Conservation (phyloP, 257 asterid genomes). For the Lycium ferocissimum region DNA sequence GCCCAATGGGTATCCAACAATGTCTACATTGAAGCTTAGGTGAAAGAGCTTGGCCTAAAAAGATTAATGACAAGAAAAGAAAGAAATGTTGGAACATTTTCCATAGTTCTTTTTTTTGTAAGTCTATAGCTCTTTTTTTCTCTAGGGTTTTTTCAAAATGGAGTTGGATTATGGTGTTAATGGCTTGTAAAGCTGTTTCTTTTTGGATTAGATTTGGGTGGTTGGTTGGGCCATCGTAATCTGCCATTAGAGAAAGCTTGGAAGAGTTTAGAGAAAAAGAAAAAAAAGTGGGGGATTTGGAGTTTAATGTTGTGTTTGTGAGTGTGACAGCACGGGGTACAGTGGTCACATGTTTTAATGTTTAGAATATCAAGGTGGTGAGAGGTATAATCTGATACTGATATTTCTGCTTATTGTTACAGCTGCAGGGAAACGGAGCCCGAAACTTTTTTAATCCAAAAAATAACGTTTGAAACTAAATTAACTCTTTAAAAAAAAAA, state of each 20-base stretch:
- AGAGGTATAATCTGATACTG: neutral
- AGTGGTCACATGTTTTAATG: neutral
- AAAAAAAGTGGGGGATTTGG: neutral
- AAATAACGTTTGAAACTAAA: no score
- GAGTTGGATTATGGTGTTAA: constrained; percentile 93
- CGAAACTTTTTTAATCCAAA: no score
- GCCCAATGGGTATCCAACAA: constrained; percentile 93
- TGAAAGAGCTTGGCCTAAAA: constrained; percentile 63
- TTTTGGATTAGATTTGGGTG: constrained; percentile 52
- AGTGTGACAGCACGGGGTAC: no score
- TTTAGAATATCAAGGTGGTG: neutral
- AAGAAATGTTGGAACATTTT: constrained; percentile 85
- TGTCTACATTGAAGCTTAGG: constrained; percentile 79
- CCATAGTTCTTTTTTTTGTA: constrained; percentile 88
- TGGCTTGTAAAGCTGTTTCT: constrained; percentile 89
- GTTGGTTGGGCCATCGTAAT: constrained; percentile 56
- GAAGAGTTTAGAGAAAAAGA: neutral
- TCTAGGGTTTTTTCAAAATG: constrained; percentile 97
- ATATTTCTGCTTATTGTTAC: neutral
- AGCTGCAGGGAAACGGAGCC: neutral
- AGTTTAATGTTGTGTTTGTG: neutral
- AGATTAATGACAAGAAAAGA: constrained; percentile 68
- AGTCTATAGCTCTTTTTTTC: constrained; percentile 81
- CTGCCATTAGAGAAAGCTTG: constrained; percentile 59
- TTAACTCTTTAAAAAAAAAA: no score